A percentile compares a stretch with the other conserved stretches of the same genome.
phyloP scores from a whole-genome alignment of 768 basidiomycete species.

The Lentinula boryana region DNA sequence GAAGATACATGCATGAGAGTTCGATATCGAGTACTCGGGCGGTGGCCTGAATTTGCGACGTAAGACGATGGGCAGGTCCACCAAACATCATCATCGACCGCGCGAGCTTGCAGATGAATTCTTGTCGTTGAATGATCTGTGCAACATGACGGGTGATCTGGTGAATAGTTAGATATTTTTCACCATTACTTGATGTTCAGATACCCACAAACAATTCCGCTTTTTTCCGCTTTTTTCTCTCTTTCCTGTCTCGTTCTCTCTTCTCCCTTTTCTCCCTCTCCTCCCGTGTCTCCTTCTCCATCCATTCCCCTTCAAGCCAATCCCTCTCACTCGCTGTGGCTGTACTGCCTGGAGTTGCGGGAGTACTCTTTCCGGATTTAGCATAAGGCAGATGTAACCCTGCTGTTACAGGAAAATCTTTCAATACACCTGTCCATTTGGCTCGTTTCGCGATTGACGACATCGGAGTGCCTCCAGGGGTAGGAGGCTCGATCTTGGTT shows the following conservation, averaged over 20 bases:
- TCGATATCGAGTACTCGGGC: conserved; percentile 71
- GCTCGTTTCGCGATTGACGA: conserved; percentile 1
- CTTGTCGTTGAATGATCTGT: conserved; percentile 73
- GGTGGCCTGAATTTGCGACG: conserved; percentile 74
- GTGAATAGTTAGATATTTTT: not conserved
- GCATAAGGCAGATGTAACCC: conserved; percentile 20
- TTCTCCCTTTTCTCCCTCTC: conserved; percentile 10
- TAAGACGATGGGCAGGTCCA: conserved; percentile 76
- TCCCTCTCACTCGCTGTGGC: conserved; percentile 20
- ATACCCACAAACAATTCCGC: conserved; percentile 68
- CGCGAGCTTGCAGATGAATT: conserved; percentile 79
- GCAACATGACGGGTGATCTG: conserved; percentile 83
- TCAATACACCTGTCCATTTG: conserved; percentile 22
- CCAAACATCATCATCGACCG: conserved; percentile 90
- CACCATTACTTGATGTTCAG: not conserved
- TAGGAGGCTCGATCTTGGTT: not conserved
- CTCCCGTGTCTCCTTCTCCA: conserved; percentile 12
- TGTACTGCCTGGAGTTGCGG: conserved; percentile 20
- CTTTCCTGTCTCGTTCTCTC: conserved; percentile 27
- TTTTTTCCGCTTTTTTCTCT: conserved; percentile 50
- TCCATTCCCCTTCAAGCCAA: conserved; percentile 11
- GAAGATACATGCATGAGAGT: conserved; percentile 66
- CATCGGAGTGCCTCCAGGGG: not conserved
- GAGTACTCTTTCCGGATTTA: conserved; percentile 15
- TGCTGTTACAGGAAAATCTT: conserved; percentile 16